Percentiles rank a stretch among this genome's conserved stretches.
phyloP scores from a whole-genome alignment of 2,329 filamentous ascomycete genomes.

The Tricladium varicosporioides region DNA sequence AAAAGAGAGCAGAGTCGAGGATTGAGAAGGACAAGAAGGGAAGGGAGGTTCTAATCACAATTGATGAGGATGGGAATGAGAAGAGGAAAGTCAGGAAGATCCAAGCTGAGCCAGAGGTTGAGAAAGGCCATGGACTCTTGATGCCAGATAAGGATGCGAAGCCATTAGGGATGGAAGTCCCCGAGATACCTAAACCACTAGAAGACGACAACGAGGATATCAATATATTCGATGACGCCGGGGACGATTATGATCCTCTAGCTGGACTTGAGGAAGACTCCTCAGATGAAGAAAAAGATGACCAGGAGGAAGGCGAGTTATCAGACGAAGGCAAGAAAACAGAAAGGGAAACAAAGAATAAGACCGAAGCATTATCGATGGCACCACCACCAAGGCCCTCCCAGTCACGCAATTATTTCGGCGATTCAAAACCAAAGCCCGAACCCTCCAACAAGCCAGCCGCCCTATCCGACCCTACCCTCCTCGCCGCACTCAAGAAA shows the following conservation, averaged over 20 bases:
- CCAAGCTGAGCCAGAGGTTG: constrained; percentile 35
- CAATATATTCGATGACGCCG: constrained; percentile 65
- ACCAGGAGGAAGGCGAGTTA: constrained; percentile 36
- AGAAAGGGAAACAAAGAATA: constrained; percentile 4
- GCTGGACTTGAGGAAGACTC: constrained; percentile 51
- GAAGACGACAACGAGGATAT: constrained; percentile 54
- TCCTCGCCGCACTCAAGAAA: constrained; percentile 82
- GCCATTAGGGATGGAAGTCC: constrained; percentile 65
- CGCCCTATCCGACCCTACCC: constrained; percentile 69
- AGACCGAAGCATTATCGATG: constrained; percentile 35
- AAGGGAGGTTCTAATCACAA: constrained; percentile 61
- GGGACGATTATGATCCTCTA: constrained; percentile 66
- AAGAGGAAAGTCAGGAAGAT: constrained; percentile 62
- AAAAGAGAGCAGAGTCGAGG: constrained; percentile 50
- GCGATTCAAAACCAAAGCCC: constrained; percentile 49
- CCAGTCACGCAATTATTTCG: constrained; percentile 57
- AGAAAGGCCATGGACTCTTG: constrained; percentile 42
- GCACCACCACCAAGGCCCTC: constrained; percentile 44
- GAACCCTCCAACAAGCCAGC: constrained; percentile 39
- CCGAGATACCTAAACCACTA: constrained; percentile 49
- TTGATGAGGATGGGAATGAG: constrained; percentile 65
- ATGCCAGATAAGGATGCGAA: constrained; percentile 54
- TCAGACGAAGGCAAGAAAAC: constrained; percentile 12
- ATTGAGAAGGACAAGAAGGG: constrained; percentile 62
- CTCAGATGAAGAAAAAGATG: constrained; percentile 41